These are phyloP conservation scores for Boletus eberwhitei DNA, from an alignment of 768 basidiomycete genomes.

Conservation along the genomic window DNA sequence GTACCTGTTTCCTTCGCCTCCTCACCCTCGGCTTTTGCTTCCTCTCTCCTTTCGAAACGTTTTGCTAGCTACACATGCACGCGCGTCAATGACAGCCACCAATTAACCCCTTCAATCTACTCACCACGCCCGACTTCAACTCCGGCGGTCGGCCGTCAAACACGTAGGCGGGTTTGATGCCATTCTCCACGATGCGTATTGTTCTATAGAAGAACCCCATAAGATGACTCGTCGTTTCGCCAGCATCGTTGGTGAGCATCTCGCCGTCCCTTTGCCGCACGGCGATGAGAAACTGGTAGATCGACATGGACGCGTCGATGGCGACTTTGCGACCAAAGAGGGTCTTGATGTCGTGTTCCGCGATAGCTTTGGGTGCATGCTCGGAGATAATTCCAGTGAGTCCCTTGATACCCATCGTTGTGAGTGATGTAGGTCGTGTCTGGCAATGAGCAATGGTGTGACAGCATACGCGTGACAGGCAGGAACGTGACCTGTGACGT, in stretches of 20 bases:
- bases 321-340: constrained; percentile 98
- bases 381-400: constrained; percentile 86
- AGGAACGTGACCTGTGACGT: constrained; percentile 13
- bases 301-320: constrained; percentile 96
- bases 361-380: constrained; percentile 84
- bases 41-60: constrained; percentile 86
- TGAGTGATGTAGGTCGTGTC: not conserved
- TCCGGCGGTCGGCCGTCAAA: constrained; percentile 99
- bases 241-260: constrained; percentile 94
- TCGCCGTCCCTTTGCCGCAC: constrained; percentile 96
- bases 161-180: constrained; percentile 96
- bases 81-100: not conserved
- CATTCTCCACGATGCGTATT: constrained; percentile 96
- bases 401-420: constrained; percentile 89
- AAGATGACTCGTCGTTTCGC: constrained; percentile 96
- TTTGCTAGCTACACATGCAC: constrained; percentile 71
- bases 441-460: constrained; percentile 2
- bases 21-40: constrained; percentile 91
- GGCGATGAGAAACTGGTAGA: constrained; percentile 97
- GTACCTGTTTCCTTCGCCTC: constrained; percentile 98
- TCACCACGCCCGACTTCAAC: constrained; percentile 92
- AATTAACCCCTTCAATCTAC: constrained; percentile 32
- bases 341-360: constrained; percentile 92
- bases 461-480: constrained; percentile 12
- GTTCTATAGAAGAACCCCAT: constrained; percentile 99